Evolutionary conservation across 2,329 filamentous ascomycete genomes (phyloP).

Genomic region (Phaeoacremonium minimum): DNA sequence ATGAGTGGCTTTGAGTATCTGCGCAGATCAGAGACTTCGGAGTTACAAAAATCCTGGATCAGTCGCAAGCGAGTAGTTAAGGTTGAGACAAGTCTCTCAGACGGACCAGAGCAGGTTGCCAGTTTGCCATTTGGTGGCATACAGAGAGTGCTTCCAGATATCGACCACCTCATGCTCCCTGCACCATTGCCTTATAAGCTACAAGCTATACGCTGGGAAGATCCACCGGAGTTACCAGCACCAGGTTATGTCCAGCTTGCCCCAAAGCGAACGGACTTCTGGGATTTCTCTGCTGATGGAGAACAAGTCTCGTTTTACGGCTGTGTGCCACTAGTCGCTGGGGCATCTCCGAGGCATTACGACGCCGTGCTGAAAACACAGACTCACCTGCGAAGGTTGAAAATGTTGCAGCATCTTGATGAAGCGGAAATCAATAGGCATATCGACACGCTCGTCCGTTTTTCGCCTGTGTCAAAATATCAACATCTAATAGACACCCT

Average conservation of each 20-base stretch:
- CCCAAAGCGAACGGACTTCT: conserved; percentile 21
- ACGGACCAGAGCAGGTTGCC: conserved; percentile 10
- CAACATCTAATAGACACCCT: conserved; percentile 18
- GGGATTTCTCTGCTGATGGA: conserved; percentile 21
- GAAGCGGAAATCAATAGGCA: conserved; percentile 19
- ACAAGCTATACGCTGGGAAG: conserved; percentile 10
- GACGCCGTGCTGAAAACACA: conserved; percentile 23
- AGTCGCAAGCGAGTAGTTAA: conserved; percentile 16
- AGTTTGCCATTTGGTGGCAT: conserved; percentile 16
- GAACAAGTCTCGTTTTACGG: conserved; percentile 18
- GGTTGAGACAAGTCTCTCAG: conserved; percentile 6
- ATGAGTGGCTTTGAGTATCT: conserved; percentile 30
- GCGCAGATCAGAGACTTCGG: conserved; percentile 22
- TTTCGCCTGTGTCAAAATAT: conserved; percentile 12
- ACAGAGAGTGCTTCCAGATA: conserved; percentile 16
- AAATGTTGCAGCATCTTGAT: conserved; percentile 23
- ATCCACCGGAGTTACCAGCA: conserved; percentile 8
- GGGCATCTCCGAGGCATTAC: conserved; percentile 20
- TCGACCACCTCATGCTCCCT: conserved; percentile 13
- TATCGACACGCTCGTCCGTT: conserved; percentile 13
- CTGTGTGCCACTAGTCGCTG: conserved; percentile 22
- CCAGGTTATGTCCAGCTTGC: conserved; percentile 17
- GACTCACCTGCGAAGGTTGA: conserved; percentile 21
- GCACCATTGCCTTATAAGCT: conserved; percentile 11
- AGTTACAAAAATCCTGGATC: conserved; percentile 24